Evolutionary conservation across 2,329 filamentous ascomycete genomes (phyloP), one percentile per base, ranked within the genome.

Genomic region (Metarhizium brunneum): DNA sequence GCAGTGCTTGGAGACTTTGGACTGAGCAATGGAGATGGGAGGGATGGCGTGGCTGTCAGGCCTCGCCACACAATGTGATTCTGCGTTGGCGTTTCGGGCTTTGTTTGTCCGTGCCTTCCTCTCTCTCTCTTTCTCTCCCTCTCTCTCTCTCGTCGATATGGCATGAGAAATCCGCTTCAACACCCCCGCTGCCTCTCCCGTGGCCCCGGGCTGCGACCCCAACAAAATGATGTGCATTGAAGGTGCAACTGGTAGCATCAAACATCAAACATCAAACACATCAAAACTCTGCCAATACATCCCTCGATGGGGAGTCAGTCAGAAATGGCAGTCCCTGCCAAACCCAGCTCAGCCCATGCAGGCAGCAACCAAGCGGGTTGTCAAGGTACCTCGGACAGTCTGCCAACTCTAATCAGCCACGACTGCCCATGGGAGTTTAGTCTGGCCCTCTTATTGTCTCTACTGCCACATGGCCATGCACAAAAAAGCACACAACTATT

Each of bases 21-120:
- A 50, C 32, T 3, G 32, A 35, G 32, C 32, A 35, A 35, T 35
- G 32, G 32, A 35, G 32, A 8, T 35, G 48, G 48, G 38, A 40
- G 38, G 42, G 48, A 36, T 20, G 50, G 50, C 45, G 54, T 56
- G 54, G 51, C 51, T 52, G 50, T 42, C 54, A 18, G 47, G 51
- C 50, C 50, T 53, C 47, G 50, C 50, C 50, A 53, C 50, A 32
- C 30, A 50, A 50, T 53, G 50, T 50, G 11, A 50, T 56, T 56
- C 54, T 50, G 55, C 13, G 47, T 25, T 50, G 50, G 38, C 29
- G 55, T 50, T 47, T 47, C 55, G 51, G 55, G 51, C 55, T 42
- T 53, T 47, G 45, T 47, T 53, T 48, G 55, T 49, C 55, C 52
- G 47, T 54, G 48, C 51, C 55, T 49, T 35, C 16, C 38, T 14